These are phyloP conservation scores for Mycena rosella DNA, from an alignment of 768 basidiomycete genomes.

Conservation along the genomic window DNA sequence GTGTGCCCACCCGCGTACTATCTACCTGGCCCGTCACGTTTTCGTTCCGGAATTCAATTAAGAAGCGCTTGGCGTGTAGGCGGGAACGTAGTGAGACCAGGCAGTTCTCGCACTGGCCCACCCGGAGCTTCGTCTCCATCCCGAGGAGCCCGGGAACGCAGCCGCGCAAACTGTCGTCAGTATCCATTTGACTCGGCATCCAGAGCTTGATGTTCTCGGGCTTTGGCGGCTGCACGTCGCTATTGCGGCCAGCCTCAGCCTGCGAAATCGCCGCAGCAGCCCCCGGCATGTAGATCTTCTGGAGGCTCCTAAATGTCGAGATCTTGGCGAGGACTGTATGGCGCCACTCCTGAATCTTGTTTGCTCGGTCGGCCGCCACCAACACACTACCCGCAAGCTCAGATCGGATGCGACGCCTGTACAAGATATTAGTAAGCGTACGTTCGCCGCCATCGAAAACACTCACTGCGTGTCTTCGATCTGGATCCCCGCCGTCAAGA, in stretches of 20 bases:
- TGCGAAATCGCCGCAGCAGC: background rate
- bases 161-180: background rate
- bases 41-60: conserved; percentile 22
- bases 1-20: background rate
- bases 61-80: conserved; percentile 23
- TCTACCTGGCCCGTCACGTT: conserved; percentile 18
- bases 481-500: too few relatives aligned
- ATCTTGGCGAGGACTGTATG: conserved; percentile 13
- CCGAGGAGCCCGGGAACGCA: background rate
- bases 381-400: background rate
- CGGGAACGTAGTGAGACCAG: conserved; percentile 8
- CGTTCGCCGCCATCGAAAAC: too few relatives aligned
- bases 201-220: conserved; percentile 28
- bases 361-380: conserved; percentile 11
- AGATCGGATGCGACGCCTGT: conserved; percentile 6
- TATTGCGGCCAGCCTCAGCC: conserved; percentile 12
- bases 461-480: too few relatives aligned
- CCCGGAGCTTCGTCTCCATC: conserved; percentile 25
- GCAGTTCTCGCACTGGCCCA: conserved; percentile 10
- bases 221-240: background rate
- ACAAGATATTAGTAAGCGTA: background rate
- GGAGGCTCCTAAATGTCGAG: conserved; percentile 4
- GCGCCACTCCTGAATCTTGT: conserved; percentile 25
- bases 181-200: conserved; percentile 12
- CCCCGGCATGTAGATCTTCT: conserved; percentile 28